phyloP scores from a whole-genome alignment of 2,329 filamentous ascomycete genomes.

The Calonectria multiphialidica region DNA sequence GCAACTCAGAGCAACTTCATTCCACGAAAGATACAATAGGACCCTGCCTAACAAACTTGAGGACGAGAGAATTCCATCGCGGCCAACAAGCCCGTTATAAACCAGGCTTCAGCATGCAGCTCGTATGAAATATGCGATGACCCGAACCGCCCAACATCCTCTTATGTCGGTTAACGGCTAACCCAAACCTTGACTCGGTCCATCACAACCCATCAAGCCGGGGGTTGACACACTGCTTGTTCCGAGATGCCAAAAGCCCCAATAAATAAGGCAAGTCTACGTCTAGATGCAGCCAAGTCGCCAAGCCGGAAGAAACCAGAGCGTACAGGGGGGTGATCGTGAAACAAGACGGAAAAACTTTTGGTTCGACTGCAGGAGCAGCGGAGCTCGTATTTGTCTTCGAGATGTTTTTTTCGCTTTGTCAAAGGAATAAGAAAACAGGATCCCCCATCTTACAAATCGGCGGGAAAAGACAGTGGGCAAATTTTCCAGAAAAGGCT shows the following conservation, averaged over 20 bases:
- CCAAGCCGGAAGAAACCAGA: not conserved
- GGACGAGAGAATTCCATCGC: not conserved
- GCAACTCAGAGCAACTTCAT: not conserved
- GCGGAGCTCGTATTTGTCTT: not conserved
- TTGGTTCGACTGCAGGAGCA: not conserved
- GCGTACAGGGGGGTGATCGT: not conserved
- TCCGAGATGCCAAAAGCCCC: not conserved
- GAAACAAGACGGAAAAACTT: constrained; percentile 9
- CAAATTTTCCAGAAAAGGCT: not conserved
- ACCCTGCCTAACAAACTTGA: not conserved
- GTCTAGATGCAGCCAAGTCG: not conserved
- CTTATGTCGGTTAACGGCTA: not conserved
- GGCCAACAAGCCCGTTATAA: not conserved
- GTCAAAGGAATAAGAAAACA: not conserved
- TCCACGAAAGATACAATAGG: not conserved
- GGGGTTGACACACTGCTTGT: constrained; percentile 2
- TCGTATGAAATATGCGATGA: not conserved
- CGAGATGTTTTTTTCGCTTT: not conserved
- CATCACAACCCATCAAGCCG: not conserved
- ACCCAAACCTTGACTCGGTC: constrained; percentile 3
- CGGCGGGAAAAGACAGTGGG: not conserved
- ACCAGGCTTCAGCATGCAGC: not conserved
- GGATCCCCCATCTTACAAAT: not conserved
- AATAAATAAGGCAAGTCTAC: not conserved
- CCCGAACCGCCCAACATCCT: not conserved